These are phyloP conservation scores for Daldinia caldariorum DNA, from an alignment of 495 filamentous ascomycete genomes.

Conservation along the genomic window DNA sequence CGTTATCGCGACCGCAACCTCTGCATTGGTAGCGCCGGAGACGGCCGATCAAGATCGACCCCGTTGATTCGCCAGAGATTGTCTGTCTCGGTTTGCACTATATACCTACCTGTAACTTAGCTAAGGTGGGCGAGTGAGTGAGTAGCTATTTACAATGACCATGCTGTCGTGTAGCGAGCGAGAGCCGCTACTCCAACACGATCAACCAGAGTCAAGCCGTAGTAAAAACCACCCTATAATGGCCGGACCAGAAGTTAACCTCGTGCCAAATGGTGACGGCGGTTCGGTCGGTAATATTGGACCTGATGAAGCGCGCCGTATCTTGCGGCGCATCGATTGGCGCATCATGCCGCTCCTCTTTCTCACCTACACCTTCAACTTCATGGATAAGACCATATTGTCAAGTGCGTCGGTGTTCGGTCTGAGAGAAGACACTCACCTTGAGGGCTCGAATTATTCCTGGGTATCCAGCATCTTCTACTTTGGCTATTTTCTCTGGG, in stretches of 20 bases:
- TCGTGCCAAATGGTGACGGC: conserved; percentile 6
- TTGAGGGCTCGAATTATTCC: conserved; percentile 51
- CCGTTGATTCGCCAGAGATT: conserved; percentile 37
- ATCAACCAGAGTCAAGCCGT: conserved; percentile 24
- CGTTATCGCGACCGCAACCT: conserved; percentile 4
- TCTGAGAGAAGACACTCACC: conserved; percentile 46
- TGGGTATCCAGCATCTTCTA: conserved; percentile 53
- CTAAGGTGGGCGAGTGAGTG: conserved; percentile 1
- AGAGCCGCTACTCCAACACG: conserved; percentile 24
- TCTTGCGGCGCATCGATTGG: conserved; percentile 48
- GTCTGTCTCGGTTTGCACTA: conserved; percentile 11
- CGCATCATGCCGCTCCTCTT: conserved; percentile 47
- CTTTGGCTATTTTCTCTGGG: conserved; percentile 49
- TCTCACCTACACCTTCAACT: conserved; percentile 47
- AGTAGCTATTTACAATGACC: conserved; percentile 17
- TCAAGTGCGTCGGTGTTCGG: conserved; percentile 51
- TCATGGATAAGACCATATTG: conserved; percentile 54
- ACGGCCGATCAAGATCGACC: conserved; percentile 25
- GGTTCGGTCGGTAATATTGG: conserved; percentile 15
- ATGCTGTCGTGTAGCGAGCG: conserved; percentile 25
- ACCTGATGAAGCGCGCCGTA: conserved; percentile 31
- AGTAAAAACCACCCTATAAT: conserved; percentile 8
- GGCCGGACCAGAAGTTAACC: conserved; percentile 12
- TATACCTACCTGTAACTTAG: no score
- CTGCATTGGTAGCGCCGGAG: conserved; percentile 9